These are phyloP conservation scores for Penicillium nucicola DNA, from an alignment of 495 filamentous ascomycete genomes.

Conservation along the genomic window DNA sequence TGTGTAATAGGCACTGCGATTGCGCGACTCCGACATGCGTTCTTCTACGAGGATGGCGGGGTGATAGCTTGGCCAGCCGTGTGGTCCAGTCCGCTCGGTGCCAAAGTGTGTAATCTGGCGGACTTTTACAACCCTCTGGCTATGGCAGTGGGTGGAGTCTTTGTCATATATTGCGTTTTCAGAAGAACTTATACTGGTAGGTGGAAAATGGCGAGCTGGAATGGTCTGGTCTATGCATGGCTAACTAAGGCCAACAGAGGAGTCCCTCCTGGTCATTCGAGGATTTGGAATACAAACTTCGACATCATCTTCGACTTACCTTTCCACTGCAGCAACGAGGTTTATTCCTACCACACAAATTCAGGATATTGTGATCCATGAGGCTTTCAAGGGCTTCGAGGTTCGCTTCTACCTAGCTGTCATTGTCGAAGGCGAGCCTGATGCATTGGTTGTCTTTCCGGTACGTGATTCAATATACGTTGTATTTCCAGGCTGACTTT, in stretches of 20 bases:
- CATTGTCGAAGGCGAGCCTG: conserved; percentile 85
- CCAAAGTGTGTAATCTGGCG: conserved; percentile 30
- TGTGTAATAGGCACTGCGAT: conserved; percentile 40
- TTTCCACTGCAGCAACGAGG: conserved; percentile 64
- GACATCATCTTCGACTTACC: conserved; percentile 60
- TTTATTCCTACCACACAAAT: conserved; percentile 95
- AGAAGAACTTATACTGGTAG: conserved; percentile 49
- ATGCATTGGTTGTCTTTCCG: conserved; percentile 91
- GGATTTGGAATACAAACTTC: conserved; percentile 89
- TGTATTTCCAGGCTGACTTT: conserved; percentile 6
- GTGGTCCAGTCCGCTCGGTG: conserved; percentile 32
- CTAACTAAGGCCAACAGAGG: conserved; percentile 50
- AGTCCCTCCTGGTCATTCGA: conserved; percentile 83
- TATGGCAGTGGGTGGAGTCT: conserved; percentile 23
- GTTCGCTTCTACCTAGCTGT: conserved; percentile 87
- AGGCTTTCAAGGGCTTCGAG: conserved; percentile 91
- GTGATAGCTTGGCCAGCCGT: conserved; percentile 27
- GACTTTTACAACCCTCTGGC: conserved; percentile 33
- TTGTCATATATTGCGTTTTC: conserved; percentile 47
- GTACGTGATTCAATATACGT: conserved; percentile 33
- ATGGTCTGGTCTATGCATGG: conserved; percentile 9
- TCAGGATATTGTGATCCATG: conserved; percentile 89
- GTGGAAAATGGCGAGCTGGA: conserved; percentile 1
- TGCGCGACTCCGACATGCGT: conserved; percentile 30
- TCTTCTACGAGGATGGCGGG: conserved; percentile 21